phyloP scores from a whole-genome alignment of 1,284 basidiomycete species.

The Xerocomus nothofagi region DNA sequence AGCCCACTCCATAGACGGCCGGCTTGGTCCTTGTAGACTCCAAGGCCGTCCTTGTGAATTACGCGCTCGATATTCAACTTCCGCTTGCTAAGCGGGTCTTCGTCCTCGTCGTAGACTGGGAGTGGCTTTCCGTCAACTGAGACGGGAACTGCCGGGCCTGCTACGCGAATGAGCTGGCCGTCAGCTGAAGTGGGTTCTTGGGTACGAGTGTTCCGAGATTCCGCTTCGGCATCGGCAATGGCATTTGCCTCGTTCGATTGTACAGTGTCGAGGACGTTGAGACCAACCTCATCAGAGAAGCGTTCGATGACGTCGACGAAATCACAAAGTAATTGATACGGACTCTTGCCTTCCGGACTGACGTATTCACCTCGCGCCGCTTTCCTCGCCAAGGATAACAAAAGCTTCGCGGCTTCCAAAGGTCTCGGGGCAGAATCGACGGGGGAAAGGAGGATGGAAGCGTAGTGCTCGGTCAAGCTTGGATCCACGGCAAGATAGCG shows the following conservation, averaged over 20 bases:
- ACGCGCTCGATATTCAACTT: constrained; percentile 88
- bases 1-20: constrained; percentile 95
- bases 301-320: constrained; percentile 93
- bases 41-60: constrained; percentile 83
- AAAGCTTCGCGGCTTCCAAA: constrained; percentile 90
- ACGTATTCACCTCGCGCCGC: constrained; percentile 82
- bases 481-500: constrained; percentile 88
- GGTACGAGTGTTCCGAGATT: constrained; percentile 36
- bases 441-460: constrained; percentile 71
- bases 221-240: constrained; percentile 45
- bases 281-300: constrained; percentile 89
- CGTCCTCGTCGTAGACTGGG: constrained; percentile 73
- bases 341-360: constrained; percentile 92
- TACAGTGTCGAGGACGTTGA: constrained; percentile 78
- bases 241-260: constrained; percentile 49
- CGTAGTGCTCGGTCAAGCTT: constrained; percentile 83
- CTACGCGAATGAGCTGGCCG: constrained; percentile 73
- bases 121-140: constrained; percentile 48
- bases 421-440: constrained; percentile 72
- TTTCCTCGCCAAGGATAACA: constrained; percentile 81
- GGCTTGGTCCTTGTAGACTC: constrained; percentile 92
- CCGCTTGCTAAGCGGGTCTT: constrained; percentile 71
- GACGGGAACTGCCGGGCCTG: constrained; percentile 66
- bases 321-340: constrained; percentile 91
- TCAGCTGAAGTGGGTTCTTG: constrained; percentile 51